Base-by-base conservation (phyloP, 2,329 filamentous ascomycete genomes). In the Trichoderma lentiforme region DNA sequence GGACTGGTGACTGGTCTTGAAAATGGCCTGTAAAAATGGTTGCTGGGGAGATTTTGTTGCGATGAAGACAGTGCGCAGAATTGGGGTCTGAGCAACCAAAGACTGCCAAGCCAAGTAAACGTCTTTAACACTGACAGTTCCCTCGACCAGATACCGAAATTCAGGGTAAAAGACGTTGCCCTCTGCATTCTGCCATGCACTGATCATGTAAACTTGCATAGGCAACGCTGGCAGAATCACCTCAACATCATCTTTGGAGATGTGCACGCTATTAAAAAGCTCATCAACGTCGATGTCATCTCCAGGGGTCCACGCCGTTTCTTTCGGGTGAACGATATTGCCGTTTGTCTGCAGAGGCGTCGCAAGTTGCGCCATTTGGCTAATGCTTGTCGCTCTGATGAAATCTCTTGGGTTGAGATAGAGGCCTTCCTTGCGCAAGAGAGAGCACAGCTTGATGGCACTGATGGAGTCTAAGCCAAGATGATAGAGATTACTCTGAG, bases 381-480 rank as follows among this genome's bases (percentile, higher is more conserved):
- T 78, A 26, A 97, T 85, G 0, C 89, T 93, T 4, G 86, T 84
- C 1, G 90, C 89, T 72, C 84, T 88, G 3, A 97, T 82, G 76
- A 97, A 88, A 51, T 93, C 88, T 56, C 92, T 90, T 3, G 95
- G 92, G 39, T 86, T 86, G 1, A 97, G 80, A 14, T 82, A 80
- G 8, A 97, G 81, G 0, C 85, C 88, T 56, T 85, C 81, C 75
- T 88, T 92, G 56, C 89, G 90, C 4, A 98, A 83, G 8, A 94
- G 83, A 0, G 91, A 87, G 9, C 90, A 89, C 4, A 94, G 90
- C 77, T 96, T 97, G 82, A 98, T 96, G 1, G 94, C 92, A 74
- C 91, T 95, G 79, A 98, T 97, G 0, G 95, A 98, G 79, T 98
- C 95, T 1, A 98, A 88, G 0, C 95, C 95, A 2, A 98, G 86